phyloP scores from a whole-genome alignment of 1,284 basidiomycete genomes.

The Ceraceosorus guamensis region DNA sequence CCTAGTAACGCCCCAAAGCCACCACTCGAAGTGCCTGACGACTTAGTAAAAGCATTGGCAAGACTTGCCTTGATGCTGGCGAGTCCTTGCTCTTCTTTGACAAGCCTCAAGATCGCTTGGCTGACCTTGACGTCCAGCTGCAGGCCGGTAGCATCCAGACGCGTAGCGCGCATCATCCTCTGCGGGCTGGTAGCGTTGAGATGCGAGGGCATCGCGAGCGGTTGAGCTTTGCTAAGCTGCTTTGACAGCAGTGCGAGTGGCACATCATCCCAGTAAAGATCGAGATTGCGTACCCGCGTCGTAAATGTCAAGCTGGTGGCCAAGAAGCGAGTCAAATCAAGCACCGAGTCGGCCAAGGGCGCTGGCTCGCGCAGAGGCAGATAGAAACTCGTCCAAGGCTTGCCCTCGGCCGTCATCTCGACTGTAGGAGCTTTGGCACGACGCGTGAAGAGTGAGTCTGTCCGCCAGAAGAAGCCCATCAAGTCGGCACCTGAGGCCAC shows the following conservation, averaged over 20 bases:
- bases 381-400: constrained; percentile 79
- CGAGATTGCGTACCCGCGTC: constrained; percentile 67
- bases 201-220: constrained; percentile 57
- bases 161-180: constrained; percentile 63
- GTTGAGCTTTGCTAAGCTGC: constrained; percentile 56
- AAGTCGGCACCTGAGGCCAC: constrained; percentile 73
- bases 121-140: constrained; percentile 75
- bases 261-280: constrained; percentile 58
- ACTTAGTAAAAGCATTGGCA: constrained; percentile 32
- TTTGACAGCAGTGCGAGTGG: constrained; percentile 71
- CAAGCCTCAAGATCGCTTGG: constrained; percentile 60
- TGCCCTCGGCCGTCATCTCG: constrained; percentile 24
- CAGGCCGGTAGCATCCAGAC: constrained; percentile 65
- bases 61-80: constrained; percentile 16
- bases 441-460: constrained; percentile 36
- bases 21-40: constrained; percentile 33
- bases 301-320: constrained; percentile 93
- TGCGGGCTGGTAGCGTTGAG: constrained; percentile 51
- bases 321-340: constrained; percentile 83
- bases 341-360: constrained; percentile 68
- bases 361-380: constrained; percentile 79
- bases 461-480: constrained; percentile 95
- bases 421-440: constrained; percentile 24
- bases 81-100: constrained; percentile 57
- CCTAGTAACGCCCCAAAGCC: constrained; percentile 15